phyloP scores from a whole-genome alignment of 228 moss, liverwort and hornwort genomes.

The Sphagnum fallax region DNA sequence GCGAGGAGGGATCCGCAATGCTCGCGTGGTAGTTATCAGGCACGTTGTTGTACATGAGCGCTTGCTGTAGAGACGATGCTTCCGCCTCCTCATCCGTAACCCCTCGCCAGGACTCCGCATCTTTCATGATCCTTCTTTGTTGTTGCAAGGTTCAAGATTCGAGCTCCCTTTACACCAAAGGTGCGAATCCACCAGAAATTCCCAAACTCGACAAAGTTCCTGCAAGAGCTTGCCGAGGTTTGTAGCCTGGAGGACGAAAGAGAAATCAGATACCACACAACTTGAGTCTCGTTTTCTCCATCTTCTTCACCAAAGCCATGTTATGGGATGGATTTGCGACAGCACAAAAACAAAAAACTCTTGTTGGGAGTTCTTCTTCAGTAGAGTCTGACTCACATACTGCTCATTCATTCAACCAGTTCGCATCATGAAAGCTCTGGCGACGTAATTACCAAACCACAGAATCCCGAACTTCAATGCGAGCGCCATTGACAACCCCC shows the following conservation, averaged over 20 bases:
- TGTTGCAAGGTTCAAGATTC: neutral
- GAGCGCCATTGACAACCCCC: constrained; percentile 24
- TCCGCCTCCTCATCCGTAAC: constrained; percentile 12
- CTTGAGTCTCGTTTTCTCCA: neutral
- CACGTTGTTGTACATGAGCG: constrained; percentile 16
- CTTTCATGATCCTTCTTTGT: constrained; percentile 19
- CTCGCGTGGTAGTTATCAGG: constrained; percentile 14
- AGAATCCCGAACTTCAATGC: constrained; percentile 7
- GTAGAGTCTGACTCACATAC: constrained; percentile 7
- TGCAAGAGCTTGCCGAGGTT: neutral
- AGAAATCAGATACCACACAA: neutral
- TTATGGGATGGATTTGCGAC: neutral
- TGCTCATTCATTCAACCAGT: constrained; percentile 2
- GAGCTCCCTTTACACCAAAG: neutral
- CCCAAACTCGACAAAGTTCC: too few relatives aligned
- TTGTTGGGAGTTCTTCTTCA: neutral
- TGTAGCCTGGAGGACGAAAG: neutral
- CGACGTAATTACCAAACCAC: constrained; percentile 19
- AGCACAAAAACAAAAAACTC: neutral
- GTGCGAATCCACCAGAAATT: neutral
- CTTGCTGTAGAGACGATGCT: constrained; percentile 24
- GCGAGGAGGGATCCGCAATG: constrained; percentile 9
- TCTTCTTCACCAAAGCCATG: neutral
- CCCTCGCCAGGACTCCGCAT: constrained; percentile 17
- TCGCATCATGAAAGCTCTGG: constrained; percentile 23